Conservation (phyloP, 1,284 basidiomycete genomes). For the Sporisorium sorghi region DNA sequence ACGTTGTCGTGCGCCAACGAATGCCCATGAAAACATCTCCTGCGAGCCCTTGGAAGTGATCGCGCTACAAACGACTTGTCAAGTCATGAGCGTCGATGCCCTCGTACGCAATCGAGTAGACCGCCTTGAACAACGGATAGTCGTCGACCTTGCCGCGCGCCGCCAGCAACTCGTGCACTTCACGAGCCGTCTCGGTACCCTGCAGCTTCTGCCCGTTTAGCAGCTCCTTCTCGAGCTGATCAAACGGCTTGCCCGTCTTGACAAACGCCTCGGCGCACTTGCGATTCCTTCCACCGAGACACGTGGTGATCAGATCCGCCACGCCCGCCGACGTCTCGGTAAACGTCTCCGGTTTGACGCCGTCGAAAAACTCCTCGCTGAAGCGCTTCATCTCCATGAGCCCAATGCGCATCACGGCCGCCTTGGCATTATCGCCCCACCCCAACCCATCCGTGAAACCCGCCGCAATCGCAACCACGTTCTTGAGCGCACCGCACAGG, state of each 20-base stretch:
- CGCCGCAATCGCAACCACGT: slow-evolving; percentile 74
- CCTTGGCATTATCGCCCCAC: slow-evolving; percentile 75
- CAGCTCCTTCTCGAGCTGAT: slow-evolving; percentile 73
- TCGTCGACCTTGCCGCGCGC: slow-evolving; percentile 71
- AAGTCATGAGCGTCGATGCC: slow-evolving; percentile 70
- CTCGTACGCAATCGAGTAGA: slow-evolving; percentile 67
- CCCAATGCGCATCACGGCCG: slow-evolving; percentile 74
- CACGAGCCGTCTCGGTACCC: slow-evolving; percentile 73
- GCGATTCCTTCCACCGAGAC: slow-evolving; percentile 74
- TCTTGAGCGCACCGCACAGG: slow-evolving; percentile 75
- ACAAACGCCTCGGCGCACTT: slow-evolving; percentile 74
- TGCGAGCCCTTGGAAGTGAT: not conserved
- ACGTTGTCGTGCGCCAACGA: not conserved
- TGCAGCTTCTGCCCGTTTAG: slow-evolving; percentile 75
- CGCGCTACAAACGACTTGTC: slow-evolving; percentile 60
- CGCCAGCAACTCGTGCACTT: slow-evolving; percentile 73
- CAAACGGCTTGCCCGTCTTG: slow-evolving; percentile 73
- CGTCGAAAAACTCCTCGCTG: slow-evolving; percentile 73
- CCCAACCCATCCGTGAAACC: slow-evolving; percentile 74
- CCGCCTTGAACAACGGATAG: slow-evolving; percentile 74
- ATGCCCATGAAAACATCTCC: not conserved
- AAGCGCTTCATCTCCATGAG: slow-evolving; percentile 70
- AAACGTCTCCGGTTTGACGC: slow-evolving; percentile 73
- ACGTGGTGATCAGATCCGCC: slow-evolving; percentile 75
- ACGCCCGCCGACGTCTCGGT: slow-evolving; percentile 73